A percentile compares a stretch with the other conserved stretches of the same genome.
These are phyloP conservation scores for Xylogone sp. DNA, from an alignment of 2,329 filamentous ascomycete genomes.

Conservation along the genomic window DNA sequence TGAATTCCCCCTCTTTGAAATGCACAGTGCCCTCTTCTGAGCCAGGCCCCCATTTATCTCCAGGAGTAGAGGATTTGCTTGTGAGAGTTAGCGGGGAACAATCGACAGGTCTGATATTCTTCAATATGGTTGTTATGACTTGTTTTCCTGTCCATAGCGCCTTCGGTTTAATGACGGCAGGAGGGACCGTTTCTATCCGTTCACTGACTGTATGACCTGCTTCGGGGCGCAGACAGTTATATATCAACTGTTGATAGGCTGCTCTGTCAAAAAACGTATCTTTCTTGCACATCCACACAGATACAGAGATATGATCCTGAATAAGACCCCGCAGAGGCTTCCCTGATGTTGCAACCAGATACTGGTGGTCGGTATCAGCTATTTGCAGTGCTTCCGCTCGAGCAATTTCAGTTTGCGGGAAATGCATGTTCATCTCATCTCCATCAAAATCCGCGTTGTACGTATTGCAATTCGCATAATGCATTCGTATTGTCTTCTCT, in stretches of 20 bases:
- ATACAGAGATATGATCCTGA: slow-evolving; percentile 97
- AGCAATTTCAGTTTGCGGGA: slow-evolving; percentile 94
- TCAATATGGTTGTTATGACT: slow-evolving; percentile 85
- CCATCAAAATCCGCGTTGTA: slow-evolving; percentile 99
- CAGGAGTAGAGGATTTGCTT: slow-evolving; percentile 73
- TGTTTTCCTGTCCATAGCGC: slow-evolving; percentile 95
- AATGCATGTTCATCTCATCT: slow-evolving; percentile 99
- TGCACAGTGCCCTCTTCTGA: slow-evolving; percentile 77
- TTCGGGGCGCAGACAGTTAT: slow-evolving; percentile 84
- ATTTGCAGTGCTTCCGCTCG: slow-evolving; percentile 89
- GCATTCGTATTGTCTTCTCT: slow-evolving; percentile 98
- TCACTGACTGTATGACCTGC: slow-evolving; percentile 83
- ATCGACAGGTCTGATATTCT: slow-evolving; percentile 79
- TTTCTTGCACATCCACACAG: slow-evolving; percentile 82
- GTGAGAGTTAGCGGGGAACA: slow-evolving; percentile 75
- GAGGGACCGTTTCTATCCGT: slow-evolving; percentile 74
- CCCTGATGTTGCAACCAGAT: slow-evolving; percentile 88
- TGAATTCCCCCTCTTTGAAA: slow-evolving; percentile 81
- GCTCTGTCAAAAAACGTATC: slow-evolving; percentile 87
- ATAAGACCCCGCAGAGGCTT: slow-evolving; percentile 94
- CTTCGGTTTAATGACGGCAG: slow-evolving; percentile 77
- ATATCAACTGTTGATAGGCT: slow-evolving; percentile 91
- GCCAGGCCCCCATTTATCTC: slow-evolving; percentile 73
- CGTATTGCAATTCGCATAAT: slow-evolving; percentile 98
- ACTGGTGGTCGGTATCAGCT: slow-evolving; percentile 96